Conservation (phyloP, 257 asterid species). For the Plantago ovata region DNA sequence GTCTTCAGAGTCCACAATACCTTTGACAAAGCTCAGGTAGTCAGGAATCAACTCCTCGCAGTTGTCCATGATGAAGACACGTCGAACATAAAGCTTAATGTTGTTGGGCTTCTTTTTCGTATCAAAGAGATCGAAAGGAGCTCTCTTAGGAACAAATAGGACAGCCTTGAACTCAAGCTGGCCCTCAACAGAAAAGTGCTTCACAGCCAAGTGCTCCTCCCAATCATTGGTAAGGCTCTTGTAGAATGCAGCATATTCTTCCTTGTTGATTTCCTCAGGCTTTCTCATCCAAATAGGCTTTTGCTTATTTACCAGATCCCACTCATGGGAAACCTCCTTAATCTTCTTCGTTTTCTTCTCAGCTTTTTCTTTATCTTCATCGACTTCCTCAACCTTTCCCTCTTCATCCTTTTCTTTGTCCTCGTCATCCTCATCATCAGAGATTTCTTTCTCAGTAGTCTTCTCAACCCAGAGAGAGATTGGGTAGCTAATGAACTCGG, state of each 20-base stretch:
- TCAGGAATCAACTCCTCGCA: conserved; percentile 22
- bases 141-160: conserved; percentile 15
- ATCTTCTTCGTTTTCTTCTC: conserved; percentile 13
- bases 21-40: conserved; percentile 18
- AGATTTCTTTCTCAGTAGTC: conserved; percentile 17
- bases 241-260: conserved; percentile 7
- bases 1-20: conserved; percentile 17
- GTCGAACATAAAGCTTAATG: conserved; percentile 9
- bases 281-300: neutral
- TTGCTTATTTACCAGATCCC: conserved; percentile 6
- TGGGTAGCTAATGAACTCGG: conserved; percentile 26
- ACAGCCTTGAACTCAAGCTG: conserved; percentile 22
- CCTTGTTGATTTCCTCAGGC: conserved; percentile 4
- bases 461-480: conserved; percentile 21
- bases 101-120: conserved; percentile 1
- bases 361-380: conserved; percentile 11
- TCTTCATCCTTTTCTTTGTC: conserved; percentile 9
- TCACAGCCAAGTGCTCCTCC: conserved; percentile 18
- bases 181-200: conserved; percentile 23
- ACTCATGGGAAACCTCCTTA: conserved; percentile 19
- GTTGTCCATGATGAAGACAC: conserved; percentile 20
- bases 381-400: conserved; percentile 11
- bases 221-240: conserved; percentile 16
- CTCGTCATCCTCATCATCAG: conserved; percentile 1
- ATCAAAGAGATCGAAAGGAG: conserved; percentile 8